Evolutionary conservation across 768 basidiomycete species (phyloP).

Genomic region (Naematelia encephala): DNA sequence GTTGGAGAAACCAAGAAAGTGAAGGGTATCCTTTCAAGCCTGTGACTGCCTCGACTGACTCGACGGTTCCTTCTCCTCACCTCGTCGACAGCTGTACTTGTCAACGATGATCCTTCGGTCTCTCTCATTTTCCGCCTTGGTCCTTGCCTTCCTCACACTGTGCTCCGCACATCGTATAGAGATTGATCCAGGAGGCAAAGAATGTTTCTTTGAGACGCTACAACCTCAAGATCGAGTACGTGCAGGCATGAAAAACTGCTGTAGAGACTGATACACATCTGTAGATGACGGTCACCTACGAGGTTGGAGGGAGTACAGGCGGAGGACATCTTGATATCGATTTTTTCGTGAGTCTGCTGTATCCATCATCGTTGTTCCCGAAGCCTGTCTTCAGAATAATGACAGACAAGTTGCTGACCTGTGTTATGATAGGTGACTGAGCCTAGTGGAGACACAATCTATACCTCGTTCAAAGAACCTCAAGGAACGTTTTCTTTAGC

Average conservation of each 20-base stretch:
- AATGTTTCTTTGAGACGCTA: slow-evolving; percentile 49
- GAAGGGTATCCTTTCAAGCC: too few relatives aligned
- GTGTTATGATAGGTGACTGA: slow-evolving; percentile 64
- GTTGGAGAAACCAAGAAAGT: too few relatives aligned
- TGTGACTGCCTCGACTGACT: too few relatives aligned
- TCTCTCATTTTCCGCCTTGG: slow-evolving; percentile 6
- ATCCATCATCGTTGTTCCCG: too few relatives aligned
- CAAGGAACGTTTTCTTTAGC: slow-evolving; percentile 86
- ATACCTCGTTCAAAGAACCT: slow-evolving; percentile 78
- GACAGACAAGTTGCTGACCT: slow-evolving; percentile 4
- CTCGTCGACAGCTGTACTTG: too few relatives aligned
- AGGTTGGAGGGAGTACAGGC: slow-evolving; percentile 69
- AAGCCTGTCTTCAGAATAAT: too few relatives aligned
- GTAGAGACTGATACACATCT: too few relatives aligned
- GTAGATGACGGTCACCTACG: slow-evolving; percentile 99
- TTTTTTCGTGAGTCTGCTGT: slow-evolving; percentile 69
- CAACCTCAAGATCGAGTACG: slow-evolving; percentile 50
- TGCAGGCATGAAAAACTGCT: too few relatives aligned
- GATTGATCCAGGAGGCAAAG: slow-evolving; percentile 47
- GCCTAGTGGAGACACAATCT: slow-evolving; percentile 65
- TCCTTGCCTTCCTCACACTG: slow-evolving; percentile 10
- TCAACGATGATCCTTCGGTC: neutral
- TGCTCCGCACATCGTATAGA: slow-evolving; percentile 45
- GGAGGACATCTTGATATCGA: slow-evolving; percentile 97
- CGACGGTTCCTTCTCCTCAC: too few relatives aligned